Evolutionary conservation across 371 early-diverging fungal genomes (phyloP).

Genomic region (Mucor mucedo): DNA sequence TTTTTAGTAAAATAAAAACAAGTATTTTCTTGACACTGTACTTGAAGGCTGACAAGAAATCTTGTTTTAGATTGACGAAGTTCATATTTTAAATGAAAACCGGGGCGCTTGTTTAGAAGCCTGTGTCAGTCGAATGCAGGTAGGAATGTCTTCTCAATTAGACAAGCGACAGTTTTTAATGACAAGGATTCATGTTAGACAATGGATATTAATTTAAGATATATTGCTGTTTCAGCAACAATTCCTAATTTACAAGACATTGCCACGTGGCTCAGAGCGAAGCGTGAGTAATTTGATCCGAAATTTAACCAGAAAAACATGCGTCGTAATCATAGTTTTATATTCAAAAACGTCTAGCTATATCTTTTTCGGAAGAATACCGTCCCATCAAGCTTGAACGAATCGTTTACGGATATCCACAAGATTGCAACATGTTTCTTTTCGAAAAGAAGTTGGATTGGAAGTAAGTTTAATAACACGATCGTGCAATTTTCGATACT

Average conservation of each 20-base stretch:
- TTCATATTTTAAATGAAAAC: slow-evolving; percentile 55
- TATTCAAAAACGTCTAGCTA: slow-evolving; percentile 17
- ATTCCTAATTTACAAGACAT: slow-evolving; percentile 87
- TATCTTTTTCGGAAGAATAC: slow-evolving; percentile 76
- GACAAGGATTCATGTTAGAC: slow-evolving; percentile 22
- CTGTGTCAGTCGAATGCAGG: slow-evolving; percentile 58
- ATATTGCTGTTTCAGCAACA: slow-evolving; percentile 85
- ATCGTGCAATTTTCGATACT: background rate
- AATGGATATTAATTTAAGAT: slow-evolving; percentile 31
- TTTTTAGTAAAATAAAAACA: slow-evolving; percentile 40
- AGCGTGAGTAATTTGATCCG: slow-evolving; percentile 28
- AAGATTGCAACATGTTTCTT: slow-evolving; percentile 53
- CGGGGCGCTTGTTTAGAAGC: slow-evolving; percentile 61
- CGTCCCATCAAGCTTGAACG: slow-evolving; percentile 75
- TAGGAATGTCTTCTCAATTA: slow-evolving; percentile 6
- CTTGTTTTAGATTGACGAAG: slow-evolving; percentile 54
- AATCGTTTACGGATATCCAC: slow-evolving; percentile 64
- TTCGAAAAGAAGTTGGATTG: slow-evolving; percentile 73
- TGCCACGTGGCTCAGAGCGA: slow-evolving; percentile 68
- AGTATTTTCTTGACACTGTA: background rate
- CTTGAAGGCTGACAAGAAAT: background rate
- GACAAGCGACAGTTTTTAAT: background rate
- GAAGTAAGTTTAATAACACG: slow-evolving; percentile 47
- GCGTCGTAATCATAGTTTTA: background rate
- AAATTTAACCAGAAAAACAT: background rate